Evolutionary conservation across 2,329 filamentous ascomycete genomes (phyloP).

Genomic region (Fusarium nanum): DNA sequence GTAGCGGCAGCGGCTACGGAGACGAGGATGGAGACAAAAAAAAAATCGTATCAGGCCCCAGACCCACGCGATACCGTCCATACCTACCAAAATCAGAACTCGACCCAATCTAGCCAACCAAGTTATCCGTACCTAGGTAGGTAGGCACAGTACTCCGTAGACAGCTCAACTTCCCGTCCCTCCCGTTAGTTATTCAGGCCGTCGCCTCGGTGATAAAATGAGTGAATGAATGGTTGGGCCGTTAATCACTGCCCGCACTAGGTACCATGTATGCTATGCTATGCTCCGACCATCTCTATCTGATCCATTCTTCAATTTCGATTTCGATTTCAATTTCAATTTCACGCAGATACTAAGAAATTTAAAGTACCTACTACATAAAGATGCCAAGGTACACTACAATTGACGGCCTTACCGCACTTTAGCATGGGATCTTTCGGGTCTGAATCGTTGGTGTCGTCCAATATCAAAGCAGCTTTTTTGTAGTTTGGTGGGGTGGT

Average conservation of each 20-base stretch:
- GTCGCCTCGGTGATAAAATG: constrained; percentile 48
- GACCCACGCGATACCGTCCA: constrained; percentile 10
- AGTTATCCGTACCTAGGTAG: neutral
- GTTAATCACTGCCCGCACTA: constrained; percentile 9
- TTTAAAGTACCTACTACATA: neutral
- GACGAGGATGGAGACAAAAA: constrained; percentile 15
- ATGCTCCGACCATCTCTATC: neutral
- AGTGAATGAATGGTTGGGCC: constrained; percentile 46
- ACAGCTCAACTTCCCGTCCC: neutral
- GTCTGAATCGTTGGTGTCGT: constrained; percentile 25
- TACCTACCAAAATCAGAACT: constrained; percentile 8
- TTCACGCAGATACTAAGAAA: neutral
- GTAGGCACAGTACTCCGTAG: neutral
- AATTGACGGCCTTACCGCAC: constrained; percentile 36
- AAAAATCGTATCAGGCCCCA: constrained; percentile 41
- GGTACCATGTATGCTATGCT: neutral
- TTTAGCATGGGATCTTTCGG: constrained; percentile 39
- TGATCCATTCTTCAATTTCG: neutral
- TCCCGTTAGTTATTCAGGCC: constrained; percentile 29
- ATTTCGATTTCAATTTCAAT: too few species aligned
- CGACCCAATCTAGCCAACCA: constrained; percentile 2
- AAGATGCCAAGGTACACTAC: constrained; percentile 30
- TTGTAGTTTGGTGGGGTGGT: constrained; percentile 30
- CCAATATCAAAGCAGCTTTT: constrained; percentile 36
- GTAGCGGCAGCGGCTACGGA: constrained; percentile 35